Percentiles rank a stretch among this genome's conserved stretches.
Evolutionary conservation across 2,329 filamentous ascomycete genomes (phyloP).

Genomic region (Dactylonectria estremocensis): DNA sequence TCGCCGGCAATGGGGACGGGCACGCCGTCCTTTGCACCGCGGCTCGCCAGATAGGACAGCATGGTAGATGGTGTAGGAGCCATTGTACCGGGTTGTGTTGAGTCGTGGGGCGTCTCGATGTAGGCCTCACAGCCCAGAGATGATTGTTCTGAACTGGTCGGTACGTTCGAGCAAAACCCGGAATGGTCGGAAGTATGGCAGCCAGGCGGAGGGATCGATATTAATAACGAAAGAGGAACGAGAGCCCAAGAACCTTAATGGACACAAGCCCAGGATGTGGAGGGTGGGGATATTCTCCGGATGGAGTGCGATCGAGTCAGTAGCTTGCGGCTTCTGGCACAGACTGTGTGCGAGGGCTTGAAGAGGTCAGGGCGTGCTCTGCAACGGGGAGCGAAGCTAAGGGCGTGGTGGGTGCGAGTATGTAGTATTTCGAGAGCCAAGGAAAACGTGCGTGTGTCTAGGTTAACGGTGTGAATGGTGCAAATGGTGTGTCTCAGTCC

Average conservation of each 20-base stretch:
- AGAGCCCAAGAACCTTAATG: neutral
- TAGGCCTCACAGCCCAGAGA: neutral
- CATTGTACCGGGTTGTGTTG: neutral
- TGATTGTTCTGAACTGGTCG: neutral
- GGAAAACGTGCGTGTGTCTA: neutral
- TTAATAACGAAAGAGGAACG: slow-evolving; percentile 14
- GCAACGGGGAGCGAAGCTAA: neutral
- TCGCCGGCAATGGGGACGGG: slow-evolving; percentile 54
- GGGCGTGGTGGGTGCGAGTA: neutral
- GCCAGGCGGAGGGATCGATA: slow-evolving; percentile 11
- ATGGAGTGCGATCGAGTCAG: slow-evolving; percentile 16
- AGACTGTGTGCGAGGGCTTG: slow-evolving; percentile 15
- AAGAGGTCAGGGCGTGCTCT: neutral
- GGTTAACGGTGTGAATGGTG: neutral
- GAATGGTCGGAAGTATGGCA: neutral
- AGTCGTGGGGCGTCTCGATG: neutral
- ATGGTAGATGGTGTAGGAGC: slow-evolving; percentile 32
- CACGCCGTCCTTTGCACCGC: slow-evolving; percentile 5
- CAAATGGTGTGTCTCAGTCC: neutral
- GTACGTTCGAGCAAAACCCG: slow-evolving; percentile 6
- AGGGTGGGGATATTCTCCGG: slow-evolving; percentile 19
- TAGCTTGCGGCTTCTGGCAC: slow-evolving; percentile 8
- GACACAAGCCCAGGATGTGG: neutral
- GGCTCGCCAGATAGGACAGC: neutral
- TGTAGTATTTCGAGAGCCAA: no score